Conservation (phyloP, 495 filamentous ascomycete species). For the Tuber calosporum region DNA sequence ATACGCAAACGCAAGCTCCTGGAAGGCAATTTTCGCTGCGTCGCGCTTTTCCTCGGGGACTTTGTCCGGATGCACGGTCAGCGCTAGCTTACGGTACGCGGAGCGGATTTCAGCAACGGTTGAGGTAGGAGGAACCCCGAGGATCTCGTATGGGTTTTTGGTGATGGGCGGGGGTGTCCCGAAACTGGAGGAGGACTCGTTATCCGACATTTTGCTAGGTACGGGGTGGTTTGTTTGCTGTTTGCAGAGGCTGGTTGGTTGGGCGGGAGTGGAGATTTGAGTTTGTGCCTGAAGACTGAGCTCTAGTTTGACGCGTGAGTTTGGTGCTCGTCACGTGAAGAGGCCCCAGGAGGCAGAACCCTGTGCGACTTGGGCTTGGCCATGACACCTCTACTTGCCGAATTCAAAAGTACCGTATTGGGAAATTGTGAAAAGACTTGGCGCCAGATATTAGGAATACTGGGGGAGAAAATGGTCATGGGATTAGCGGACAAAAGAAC, state of each 20-base stretch:
- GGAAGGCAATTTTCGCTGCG: slow-evolving; percentile 70
- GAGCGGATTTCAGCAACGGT: slow-evolving; percentile 67
- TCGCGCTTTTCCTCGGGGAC: slow-evolving; percentile 65
- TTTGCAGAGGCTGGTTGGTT: background rate
- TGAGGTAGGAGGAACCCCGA: slow-evolving; percentile 59
- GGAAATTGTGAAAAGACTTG: too few species aligned
- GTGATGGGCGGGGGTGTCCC: slow-evolving; percentile 52
- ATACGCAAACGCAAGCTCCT: slow-evolving; percentile 86
- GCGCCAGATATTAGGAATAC: too few species aligned
- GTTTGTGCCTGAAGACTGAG: background rate
- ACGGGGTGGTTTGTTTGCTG: slow-evolving; percentile 5
- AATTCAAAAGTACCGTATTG: too few species aligned
- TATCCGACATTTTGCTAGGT: slow-evolving; percentile 19
- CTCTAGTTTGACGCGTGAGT: background rate
- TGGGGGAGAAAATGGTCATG: too few species aligned
- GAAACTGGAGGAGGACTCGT: slow-evolving; percentile 45
- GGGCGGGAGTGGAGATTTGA: background rate
- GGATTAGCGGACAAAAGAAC: too few species aligned
- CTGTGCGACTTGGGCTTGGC: background rate
- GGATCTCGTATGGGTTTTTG: slow-evolving; percentile 79
- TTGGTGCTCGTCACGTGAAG: background rate
- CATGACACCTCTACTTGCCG: too few species aligned
- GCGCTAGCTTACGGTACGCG: slow-evolving; percentile 78
- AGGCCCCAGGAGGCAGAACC: background rate
- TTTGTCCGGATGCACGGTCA: slow-evolving; percentile 90